Percentiles rank a stretch among this genome's conserved stretches.
Evolutionary conservation across 495 filamentous ascomycete species (phyloP).

Genomic region (Talaromyces borbonicus): DNA sequence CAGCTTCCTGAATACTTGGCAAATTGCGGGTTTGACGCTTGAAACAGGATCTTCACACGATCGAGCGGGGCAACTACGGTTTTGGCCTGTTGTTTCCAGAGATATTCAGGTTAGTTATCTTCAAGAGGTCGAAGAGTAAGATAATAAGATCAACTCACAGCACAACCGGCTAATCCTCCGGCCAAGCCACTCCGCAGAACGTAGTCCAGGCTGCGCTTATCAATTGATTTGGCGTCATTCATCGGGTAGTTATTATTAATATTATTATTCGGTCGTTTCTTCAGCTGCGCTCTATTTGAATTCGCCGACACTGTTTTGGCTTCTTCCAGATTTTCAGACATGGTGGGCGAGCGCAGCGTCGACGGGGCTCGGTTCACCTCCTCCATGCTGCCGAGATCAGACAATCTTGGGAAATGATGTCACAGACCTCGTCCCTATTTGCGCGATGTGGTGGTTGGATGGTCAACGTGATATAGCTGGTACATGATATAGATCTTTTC

Average conservation of each 20-base stretch:
- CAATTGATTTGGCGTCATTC: slow-evolving; percentile 24
- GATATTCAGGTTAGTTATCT: not conserved
- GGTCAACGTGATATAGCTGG: not conserved
- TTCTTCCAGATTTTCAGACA: not conserved
- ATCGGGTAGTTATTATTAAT: too few relatives aligned
- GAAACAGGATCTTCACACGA: slow-evolving; percentile 97
- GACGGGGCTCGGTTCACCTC: not conserved
- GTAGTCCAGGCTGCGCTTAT: slow-evolving; percentile 76
- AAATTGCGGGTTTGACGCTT: slow-evolving; percentile 89
- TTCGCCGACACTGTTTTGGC: not conserved
- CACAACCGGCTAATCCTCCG: slow-evolving; percentile 81
- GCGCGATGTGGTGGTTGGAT: not conserved
- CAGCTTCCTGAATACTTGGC: slow-evolving; percentile 83
- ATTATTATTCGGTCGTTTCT: not conserved
- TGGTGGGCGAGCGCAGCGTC: not conserved
- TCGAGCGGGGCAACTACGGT: slow-evolving; percentile 92
- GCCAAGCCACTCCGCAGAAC: slow-evolving; percentile 70
- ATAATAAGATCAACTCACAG: slow-evolving; percentile 41
- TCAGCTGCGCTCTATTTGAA: not conserved
- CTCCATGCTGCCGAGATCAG: not conserved
- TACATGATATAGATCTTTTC: not conserved
- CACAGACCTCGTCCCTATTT: not conserved
- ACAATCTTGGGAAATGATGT: not conserved
- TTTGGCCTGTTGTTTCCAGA: slow-evolving; percentile 58
- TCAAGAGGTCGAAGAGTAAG: not conserved